Conservation (phyloP, 306 rosid species). For the Begonia peltatifolia region DNA sequence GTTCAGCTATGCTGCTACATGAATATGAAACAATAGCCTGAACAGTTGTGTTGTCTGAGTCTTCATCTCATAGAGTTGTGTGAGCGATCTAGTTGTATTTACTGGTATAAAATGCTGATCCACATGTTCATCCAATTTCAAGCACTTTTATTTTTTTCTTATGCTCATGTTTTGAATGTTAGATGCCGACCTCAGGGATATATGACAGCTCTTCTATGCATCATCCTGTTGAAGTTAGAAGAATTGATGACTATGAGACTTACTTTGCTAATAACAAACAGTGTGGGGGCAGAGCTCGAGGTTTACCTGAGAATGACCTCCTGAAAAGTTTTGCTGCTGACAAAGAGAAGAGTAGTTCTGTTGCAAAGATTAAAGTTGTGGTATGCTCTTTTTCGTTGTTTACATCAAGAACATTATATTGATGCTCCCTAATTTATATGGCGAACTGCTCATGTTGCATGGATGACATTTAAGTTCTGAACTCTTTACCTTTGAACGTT, state of each 20-base stretch:
- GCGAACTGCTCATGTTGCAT: no score
- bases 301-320: constrained; percentile 48
- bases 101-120: no score
- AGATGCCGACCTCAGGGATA: constrained; percentile 51
- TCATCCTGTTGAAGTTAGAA: constrained; percentile 41
- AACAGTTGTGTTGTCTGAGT: no score
- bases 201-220: constrained; percentile 29
- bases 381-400: constrained; percentile 36
- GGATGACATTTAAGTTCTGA: no score
- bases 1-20: no score
- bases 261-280: constrained; percentile 45
- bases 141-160: no score
- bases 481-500: no score
- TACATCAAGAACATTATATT: background rate
- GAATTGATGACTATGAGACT: constrained; percentile 76
- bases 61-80: no score
- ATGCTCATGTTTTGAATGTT: constrained; percentile 2
- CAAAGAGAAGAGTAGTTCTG: constrained; percentile 79
- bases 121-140: no score
- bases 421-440: no score
- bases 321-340: constrained; percentile 60
- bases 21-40: no score
- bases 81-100: no score
- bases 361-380: constrained; percentile 99
- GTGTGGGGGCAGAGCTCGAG: constrained; percentile 39